Percentiles rank a stretch among this genome's conserved stretches.
phyloP scores from a whole-genome alignment of 192 early-diverging fungal genomes.

The Rhizoclosmatium globosum region DNA sequence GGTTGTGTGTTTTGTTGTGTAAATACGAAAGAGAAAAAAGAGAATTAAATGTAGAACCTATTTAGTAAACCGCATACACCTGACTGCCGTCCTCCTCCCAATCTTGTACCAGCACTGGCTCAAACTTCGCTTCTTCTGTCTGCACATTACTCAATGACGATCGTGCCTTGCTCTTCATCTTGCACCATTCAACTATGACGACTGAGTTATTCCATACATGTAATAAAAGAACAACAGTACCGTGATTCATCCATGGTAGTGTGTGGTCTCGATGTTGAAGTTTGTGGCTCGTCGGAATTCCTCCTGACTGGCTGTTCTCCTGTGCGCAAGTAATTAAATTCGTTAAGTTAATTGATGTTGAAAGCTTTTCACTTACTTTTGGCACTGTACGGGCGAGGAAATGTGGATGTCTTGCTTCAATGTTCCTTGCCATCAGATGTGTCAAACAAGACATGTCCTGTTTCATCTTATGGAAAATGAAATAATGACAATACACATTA shows the following conservation, averaged over 20 bases:
- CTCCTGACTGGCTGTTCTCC: constrained; percentile 22
- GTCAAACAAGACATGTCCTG: constrained; percentile 24
- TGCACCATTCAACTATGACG: neutral
- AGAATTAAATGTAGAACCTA: neutral
- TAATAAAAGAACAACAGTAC: neutral
- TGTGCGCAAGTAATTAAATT: neutral
- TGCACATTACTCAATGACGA: neutral
- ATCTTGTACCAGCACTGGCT: no score
- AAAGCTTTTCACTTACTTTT: neutral
- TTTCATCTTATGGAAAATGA: constrained; percentile 6
- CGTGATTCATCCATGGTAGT: constrained; percentile 10
- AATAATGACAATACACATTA: neutral
- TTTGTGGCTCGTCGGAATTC: neutral
- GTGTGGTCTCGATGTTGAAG: constrained; percentile 5
- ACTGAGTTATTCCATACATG: neutral
- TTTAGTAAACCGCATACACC: no score
- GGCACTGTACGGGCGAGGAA: constrained; percentile 21
- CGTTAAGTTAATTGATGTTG: no score
- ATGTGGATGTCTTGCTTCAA: neutral
- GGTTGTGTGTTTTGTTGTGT: neutral
- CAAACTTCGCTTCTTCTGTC: no score
- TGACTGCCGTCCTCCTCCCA: no score
- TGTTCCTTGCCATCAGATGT: constrained; percentile 4
- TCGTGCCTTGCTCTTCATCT: constrained; percentile 4
- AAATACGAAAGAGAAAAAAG: neutral